These are phyloP conservation scores for Cordyceps tenuipes DNA, from an alignment of 2,329 filamentous ascomycete species.

Conservation along the genomic window DNA sequence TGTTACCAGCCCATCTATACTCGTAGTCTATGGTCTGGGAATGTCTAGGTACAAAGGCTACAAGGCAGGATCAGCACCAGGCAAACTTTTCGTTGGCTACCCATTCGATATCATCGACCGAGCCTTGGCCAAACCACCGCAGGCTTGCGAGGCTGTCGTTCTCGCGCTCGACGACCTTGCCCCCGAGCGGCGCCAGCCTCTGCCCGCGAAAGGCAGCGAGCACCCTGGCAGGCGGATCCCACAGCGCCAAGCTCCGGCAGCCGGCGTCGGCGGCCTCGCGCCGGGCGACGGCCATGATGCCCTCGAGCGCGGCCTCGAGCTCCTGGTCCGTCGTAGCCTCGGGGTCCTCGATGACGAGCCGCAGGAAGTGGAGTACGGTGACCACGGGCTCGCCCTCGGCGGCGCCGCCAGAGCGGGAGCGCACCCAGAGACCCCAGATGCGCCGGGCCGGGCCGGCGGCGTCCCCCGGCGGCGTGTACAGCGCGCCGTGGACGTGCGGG, in stretches of 20 bases:
- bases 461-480: slow-evolving; percentile 41
- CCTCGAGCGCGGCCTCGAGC: slow-evolving; percentile 46
- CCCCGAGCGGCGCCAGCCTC: slow-evolving; percentile 35
- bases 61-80: slow-evolving; percentile 51
- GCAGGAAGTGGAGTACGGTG: slow-evolving; percentile 62
- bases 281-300: slow-evolving; percentile 59
- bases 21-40: background rate
- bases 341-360: slow-evolving; percentile 57
- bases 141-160: slow-evolving; percentile 61
- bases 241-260: slow-evolving; percentile 64
- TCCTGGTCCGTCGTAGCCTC: slow-evolving; percentile 29
- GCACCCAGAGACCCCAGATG: slow-evolving; percentile 68
- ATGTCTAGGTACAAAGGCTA: too few species aligned
- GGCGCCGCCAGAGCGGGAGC: slow-evolving; percentile 53
- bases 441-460: slow-evolving; percentile 37
- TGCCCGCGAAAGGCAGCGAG: slow-evolving; percentile 34
- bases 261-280: slow-evolving; percentile 63
- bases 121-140: slow-evolving; percentile 57
- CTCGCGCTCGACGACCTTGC: slow-evolving; percentile 48
- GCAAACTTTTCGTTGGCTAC: slow-evolving; percentile 68
- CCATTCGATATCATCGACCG: slow-evolving; percentile 55
- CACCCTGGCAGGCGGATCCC: slow-evolving; percentile 64
- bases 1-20: background rate
- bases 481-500: slow-evolving; percentile 61
- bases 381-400: slow-evolving; percentile 36